Evolutionary conservation across 257 asterid genomes (phyloP).

Genomic region (Lithospermum erythrorhizon): DNA sequence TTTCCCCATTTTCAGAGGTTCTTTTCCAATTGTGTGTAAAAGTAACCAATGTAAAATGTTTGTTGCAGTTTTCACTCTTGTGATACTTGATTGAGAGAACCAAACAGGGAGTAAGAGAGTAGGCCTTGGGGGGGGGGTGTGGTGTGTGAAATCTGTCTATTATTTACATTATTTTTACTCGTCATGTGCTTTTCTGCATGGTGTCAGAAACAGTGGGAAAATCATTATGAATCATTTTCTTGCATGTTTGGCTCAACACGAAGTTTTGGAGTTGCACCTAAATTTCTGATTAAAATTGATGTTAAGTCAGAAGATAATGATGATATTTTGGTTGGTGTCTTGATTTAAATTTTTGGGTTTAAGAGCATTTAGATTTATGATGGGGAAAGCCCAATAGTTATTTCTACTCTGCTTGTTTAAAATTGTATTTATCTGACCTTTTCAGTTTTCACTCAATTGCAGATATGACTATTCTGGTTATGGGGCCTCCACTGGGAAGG

Average conservation of each 20-base stretch:
- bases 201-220: constrained; percentile 15
- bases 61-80: constrained; percentile 3
- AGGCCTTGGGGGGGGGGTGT: constrained; percentile 11
- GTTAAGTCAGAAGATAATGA: neutral
- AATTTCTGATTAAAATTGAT: neutral
- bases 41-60: constrained; percentile 12
- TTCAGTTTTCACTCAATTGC: constrained; percentile 18
- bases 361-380: neutral
- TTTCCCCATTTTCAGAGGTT: neutral
- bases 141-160: constrained; percentile 23
- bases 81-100: constrained; percentile 37
- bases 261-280: neutral
- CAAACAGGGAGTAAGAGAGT: constrained; percentile 18
- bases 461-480: constrained; percentile 98
- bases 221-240: constrained; percentile 10
- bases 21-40: constrained; percentile 3
- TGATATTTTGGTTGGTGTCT: neutral
- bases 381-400: neutral
- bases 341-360: neutral
- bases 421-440: neutral
- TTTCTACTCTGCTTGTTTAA: neutral
- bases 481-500: constrained; percentile 98
- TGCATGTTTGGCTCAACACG: constrained; percentile 8
- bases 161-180: constrained; percentile 24
- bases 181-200: constrained; percentile 24